Percentiles rank a stretch among this genome's conserved stretches.
These are phyloP conservation scores for Gymnopilus junonius DNA, from an alignment of 768 basidiomycete species.

Conservation along the genomic window DNA sequence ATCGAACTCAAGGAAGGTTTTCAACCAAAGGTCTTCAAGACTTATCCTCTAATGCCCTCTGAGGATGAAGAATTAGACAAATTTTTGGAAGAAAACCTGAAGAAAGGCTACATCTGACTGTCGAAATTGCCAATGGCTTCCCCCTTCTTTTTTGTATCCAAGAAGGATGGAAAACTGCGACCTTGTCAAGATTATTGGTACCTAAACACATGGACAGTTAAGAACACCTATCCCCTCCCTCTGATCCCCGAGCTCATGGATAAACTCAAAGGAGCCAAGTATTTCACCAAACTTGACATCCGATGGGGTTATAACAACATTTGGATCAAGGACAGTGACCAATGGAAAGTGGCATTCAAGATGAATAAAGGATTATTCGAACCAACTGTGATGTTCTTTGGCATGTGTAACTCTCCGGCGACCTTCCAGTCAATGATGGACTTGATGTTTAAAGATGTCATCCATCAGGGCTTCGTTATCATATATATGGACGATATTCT, in stretches of 20 bases:
- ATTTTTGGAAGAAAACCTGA: conserved; percentile 29
- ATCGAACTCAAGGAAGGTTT: conserved; percentile 9
- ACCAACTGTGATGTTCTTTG: conserved; percentile 24
- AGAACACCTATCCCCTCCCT: conserved; percentile 40
- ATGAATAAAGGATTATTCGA: conserved; percentile 27
- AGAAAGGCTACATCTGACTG: conserved; percentile 22
- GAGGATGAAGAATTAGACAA: conserved; percentile 31
- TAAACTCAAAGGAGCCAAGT: conserved; percentile 23
- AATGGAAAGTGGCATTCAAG: conserved; percentile 47
- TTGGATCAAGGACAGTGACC: conserved; percentile 38
- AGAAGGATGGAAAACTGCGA: conserved; percentile 22
- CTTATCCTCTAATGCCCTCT: conserved; percentile 16
- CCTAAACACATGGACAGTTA: conserved; percentile 38
- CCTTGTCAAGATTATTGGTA: conserved; percentile 37
- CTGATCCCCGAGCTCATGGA: conserved; percentile 33
- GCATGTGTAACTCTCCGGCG: conserved; percentile 16
- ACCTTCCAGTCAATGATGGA: conserved; percentile 22
- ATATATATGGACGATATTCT: conserved; percentile 21
- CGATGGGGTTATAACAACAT: conserved; percentile 40
- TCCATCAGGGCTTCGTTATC: not conserved
- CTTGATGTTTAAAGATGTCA: conserved; percentile 4
- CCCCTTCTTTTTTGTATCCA: conserved; percentile 30
- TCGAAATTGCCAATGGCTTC: conserved; percentile 24
- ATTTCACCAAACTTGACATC: conserved; percentile 45
- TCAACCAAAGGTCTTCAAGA: not conserved